Evolutionary conservation across 1,284 basidiomycete species (phyloP).

Genomic region (Fereydounia khargensis): DNA sequence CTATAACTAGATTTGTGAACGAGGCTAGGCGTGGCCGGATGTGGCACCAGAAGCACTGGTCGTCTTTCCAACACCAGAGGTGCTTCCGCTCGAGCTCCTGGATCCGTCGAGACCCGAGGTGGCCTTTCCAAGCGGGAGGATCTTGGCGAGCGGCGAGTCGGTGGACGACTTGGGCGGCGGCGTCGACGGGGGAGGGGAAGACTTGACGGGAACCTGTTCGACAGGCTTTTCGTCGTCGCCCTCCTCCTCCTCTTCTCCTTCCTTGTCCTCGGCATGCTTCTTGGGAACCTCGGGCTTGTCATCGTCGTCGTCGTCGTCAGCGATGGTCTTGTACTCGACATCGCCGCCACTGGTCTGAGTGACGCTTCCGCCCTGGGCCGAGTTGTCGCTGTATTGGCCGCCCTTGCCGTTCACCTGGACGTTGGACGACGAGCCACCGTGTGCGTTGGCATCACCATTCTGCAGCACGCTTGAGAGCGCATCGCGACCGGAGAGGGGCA

Average conservation of each 20-base stretch:
- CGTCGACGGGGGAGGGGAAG: too few relatives aligned
- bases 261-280: not conserved
- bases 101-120: too few relatives aligned
- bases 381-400: not conserved
- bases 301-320: not conserved
- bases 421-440: not conserved
- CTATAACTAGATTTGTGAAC: too few relatives aligned
- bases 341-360: not conserved
- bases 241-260: constrained; percentile 2
- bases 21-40: too few relatives aligned
- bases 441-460: not conserved
- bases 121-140: too few relatives aligned
- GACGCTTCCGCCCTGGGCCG: not conserved
- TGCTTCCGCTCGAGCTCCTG: too few relatives aligned
- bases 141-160: too few relatives aligned
- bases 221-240: not conserved
- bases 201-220: constrained; percentile 1
- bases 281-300: constrained; percentile 1
- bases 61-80: too few relatives aligned
- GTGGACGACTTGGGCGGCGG: too few relatives aligned
- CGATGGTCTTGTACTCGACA: not conserved
- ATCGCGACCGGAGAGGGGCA: too few relatives aligned
- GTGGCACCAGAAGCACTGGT: too few relatives aligned
- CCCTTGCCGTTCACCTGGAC: not conserved
- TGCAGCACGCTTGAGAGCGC: not conserved